phyloP scores from a whole-genome alignment of 164 flowering plant species.

The Cinnamomum micranthum region DNA sequence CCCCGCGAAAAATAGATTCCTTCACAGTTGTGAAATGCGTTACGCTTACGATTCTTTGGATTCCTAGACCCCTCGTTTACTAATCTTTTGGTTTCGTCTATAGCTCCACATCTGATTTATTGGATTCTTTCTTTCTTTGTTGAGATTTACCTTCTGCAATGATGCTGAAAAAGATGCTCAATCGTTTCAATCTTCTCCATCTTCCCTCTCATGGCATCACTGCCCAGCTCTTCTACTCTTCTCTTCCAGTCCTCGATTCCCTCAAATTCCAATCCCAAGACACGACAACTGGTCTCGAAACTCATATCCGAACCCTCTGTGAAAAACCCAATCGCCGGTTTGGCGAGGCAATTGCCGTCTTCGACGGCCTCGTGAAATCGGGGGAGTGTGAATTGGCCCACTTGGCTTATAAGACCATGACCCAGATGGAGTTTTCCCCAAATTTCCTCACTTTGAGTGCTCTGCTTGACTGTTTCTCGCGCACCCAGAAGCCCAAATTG shows the following conservation, averaged over 20 bases:
- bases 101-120: not conserved
- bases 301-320: slow-evolving; percentile 35
- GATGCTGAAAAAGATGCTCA: not conserved
- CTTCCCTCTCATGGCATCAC: not conserved
- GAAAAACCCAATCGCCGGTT: slow-evolving; percentile 31
- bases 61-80: too few relatives aligned
- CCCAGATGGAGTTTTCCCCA: slow-evolving; percentile 23
- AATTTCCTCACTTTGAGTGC: slow-evolving; percentile 35
- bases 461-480: slow-evolving; percentile 45
- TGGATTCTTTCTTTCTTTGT: not conserved
- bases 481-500: slow-evolving; percentile 22
- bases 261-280: slow-evolving; percentile 3
- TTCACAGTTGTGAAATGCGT: too few relatives aligned
- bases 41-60: too few relatives aligned
- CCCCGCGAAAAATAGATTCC: too few relatives aligned
- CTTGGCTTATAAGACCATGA: slow-evolving; percentile 42
- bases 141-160: not conserved
- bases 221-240: not conserved
- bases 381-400: slow-evolving; percentile 38
- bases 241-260: not conserved
- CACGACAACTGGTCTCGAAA: slow-evolving; percentile 17
- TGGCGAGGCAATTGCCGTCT: slow-evolving; percentile 33
- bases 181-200: not conserved
- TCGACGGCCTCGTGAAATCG: slow-evolving; percentile 35
- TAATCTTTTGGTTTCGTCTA: too few relatives aligned